Base-by-base conservation (phyloP, 2,329 filamentous ascomycete species). In the Immersiporthe knoxdaviesiana region DNA sequence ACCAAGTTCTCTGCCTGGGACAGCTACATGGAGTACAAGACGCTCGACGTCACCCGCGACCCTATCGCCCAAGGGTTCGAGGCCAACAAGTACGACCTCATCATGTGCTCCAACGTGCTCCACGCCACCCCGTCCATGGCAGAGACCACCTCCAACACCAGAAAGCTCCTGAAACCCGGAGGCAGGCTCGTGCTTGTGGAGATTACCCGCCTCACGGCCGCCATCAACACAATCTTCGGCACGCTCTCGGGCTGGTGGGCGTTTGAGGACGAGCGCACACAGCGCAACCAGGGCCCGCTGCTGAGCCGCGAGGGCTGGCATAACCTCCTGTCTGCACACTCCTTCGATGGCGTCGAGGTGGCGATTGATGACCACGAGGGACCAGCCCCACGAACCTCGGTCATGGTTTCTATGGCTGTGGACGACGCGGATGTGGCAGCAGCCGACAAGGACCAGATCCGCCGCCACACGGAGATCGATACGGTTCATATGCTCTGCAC, bases 31-130 rank as follows among this genome's bases (percentile, higher is more conserved):
- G 70, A 72, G 8, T 73, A 73, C 39, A 71, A 73, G 11, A 71
- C 73, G 0, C 71, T 74, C 1, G 74, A 82, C 61, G 71, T 79
- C n/a, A 74, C 77, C n/a, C 66, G 72, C 4, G 72, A 75, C 59
- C 68, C 73, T 18, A 24, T 58, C 0, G 60, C 66, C 2, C 80
- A 81, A 66, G 79, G 78, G 0, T 80, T 78, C 32, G 64, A 66
- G 21, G 65, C 72, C 18, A 54, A 70, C 1, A 72, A 70, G 6
- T 78, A 74, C 67, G 78, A 80, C 63, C n/a, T 80, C 14, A 68
- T 80, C 8, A 67, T 80, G 54, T 77, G 75, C 0, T 74, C 75
- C 1, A 72, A 77, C n/a, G 77, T 78, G 0, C 66, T 80, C 1
- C 75, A 78, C 60, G 73, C 74, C 2, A 76, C 76, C 3, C 30